A percentile compares a stretch with the other conserved stretches of the same genome.
These are phyloP conservation scores for Rasamsonia emersonii DNA, from an alignment of 2,329 filamentous ascomycete species.

Conservation along the genomic window DNA sequence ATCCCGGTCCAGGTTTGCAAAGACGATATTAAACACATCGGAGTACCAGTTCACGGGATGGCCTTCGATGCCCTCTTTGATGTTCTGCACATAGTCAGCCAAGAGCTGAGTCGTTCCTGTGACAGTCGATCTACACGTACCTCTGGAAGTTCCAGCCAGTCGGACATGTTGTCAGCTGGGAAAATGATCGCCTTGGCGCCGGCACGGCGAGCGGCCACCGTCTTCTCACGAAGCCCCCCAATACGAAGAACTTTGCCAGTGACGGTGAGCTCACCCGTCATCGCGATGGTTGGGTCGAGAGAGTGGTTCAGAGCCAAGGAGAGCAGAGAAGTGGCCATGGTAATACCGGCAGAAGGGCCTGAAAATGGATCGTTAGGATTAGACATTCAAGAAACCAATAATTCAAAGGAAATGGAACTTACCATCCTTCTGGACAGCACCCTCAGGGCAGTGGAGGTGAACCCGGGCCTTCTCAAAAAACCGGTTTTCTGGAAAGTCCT, in stretches of 20 bases:
- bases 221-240: constrained; percentile 91
- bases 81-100: constrained; percentile 57
- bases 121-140: constrained; percentile 53
- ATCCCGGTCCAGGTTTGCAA: constrained; percentile 67
- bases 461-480: constrained; percentile 96
- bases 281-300: constrained; percentile 79
- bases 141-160: constrained; percentile 95
- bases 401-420: constrained; percentile 17
- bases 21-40: constrained; percentile 87
- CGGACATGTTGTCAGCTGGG: constrained; percentile 87
- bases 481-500: constrained; percentile 76
- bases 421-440: constrained; percentile 88
- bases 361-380: constrained; percentile 8
- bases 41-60: constrained; percentile 87
- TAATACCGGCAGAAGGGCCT: constrained; percentile 82
- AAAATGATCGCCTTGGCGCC: constrained; percentile 92
- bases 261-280: constrained; percentile 95
- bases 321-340: constrained; percentile 91
- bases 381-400: constrained; percentile 5
- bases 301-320: constrained; percentile 72
- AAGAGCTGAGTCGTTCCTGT: too few species aligned
- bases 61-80: constrained; percentile 92
- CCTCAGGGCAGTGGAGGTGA: constrained; percentile 93
- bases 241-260: constrained; percentile 95
- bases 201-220: constrained; percentile 83